Percentiles rank a stretch among this genome's conserved stretches.
phyloP scores from a whole-genome alignment of 805 yeast genomes.

The Candida quercuum region DNA sequence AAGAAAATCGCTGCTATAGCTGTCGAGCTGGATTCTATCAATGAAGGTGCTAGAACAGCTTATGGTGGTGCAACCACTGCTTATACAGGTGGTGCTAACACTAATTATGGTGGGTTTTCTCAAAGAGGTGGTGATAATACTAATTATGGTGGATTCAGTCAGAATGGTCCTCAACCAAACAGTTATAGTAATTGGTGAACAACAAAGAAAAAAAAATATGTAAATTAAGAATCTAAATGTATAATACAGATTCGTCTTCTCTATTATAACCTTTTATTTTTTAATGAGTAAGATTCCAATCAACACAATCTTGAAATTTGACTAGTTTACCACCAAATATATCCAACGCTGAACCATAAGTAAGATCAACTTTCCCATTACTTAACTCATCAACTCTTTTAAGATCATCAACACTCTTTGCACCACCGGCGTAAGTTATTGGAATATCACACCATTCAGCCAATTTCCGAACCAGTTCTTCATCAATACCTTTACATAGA shows the following conservation, averaged over 20 bases:
- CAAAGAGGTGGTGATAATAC: constrained; percentile 16
- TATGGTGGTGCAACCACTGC: constrained; percentile 23
- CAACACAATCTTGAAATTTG: constrained; percentile 64
- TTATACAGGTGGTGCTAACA: constrained; percentile 22
- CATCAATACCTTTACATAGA: constrained; percentile 87
- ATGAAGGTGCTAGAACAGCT: constrained; percentile 45
- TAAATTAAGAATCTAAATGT: constrained; percentile 1
- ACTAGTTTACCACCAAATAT: constrained; percentile 90
- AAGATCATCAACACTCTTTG: constrained; percentile 67
- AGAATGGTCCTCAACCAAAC: constrained; percentile 9
- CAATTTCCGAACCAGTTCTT: constrained; percentile 60
- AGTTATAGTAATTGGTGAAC: constrained; percentile 3
- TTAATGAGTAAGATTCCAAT: constrained; percentile 54
- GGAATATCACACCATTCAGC: constrained; percentile 80
- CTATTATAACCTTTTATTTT: not conserved
- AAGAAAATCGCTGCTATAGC: constrained; percentile 86
- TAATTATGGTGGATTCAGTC: constrained; percentile 26
- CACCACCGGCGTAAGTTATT: constrained; percentile 97
- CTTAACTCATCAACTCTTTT: constrained; percentile 62
- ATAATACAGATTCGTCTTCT: not conserved
- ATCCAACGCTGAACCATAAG: constrained; percentile 90
- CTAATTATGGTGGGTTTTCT: constrained; percentile 21
- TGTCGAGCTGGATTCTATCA: constrained; percentile 46
- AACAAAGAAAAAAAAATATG: not conserved
- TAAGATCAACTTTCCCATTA: constrained; percentile 79